Evolutionary conservation across 495 filamentous ascomycete genomes (phyloP), one percentile per base, ranked within the genome.

Genomic region (Stereocaulon alpinum): DNA sequence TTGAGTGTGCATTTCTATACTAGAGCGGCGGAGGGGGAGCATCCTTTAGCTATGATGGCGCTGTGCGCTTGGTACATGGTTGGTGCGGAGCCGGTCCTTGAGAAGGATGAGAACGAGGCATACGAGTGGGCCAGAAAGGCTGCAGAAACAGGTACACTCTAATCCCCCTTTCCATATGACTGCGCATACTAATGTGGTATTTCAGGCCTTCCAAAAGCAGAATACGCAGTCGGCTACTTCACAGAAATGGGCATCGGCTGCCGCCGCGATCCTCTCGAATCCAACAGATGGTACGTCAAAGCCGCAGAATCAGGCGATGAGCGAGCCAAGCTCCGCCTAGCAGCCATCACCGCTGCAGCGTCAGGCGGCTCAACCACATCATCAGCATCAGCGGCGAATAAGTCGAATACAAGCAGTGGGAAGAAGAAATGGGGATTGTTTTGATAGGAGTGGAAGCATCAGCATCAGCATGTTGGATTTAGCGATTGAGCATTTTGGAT

Each of bases 1-100:
- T 72, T 99, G 55, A 95, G 90, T 64, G 90, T 99, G 20, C 93
- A 99, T 69, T 97, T 96, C 68, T 99, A 99, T 71, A 97, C 91
- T 7, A 84, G 82, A 4, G 93, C 93, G 11, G 93, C 93, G 12
- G 88, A 94, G 64, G 74, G 77, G 14, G 88, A 87, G 1, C 87
- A 95, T 69, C 77, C 90, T 0, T 77, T 86, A 44, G 93, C 91
- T n/a, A 96, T 96, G 92, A 95, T 99, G 91, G 91, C 90, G 18
- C 79, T 99, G 24, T 97, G 93, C 69, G 93, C 93, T 15, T 99
- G 93, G 93, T 99, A 96, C 70, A 85, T 99, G 72, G 87, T 97
- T 10, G 93, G 93, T 1, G 94, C 93, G 10, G 88, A 91, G 65
- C 93, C 93, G 0, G 83, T 96, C 18, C 73, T 99, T 30, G 89